These are phyloP conservation scores for Aulographum hederae DNA, from an alignment of 2,329 filamentous ascomycete genomes.

Conservation along the genomic window DNA sequence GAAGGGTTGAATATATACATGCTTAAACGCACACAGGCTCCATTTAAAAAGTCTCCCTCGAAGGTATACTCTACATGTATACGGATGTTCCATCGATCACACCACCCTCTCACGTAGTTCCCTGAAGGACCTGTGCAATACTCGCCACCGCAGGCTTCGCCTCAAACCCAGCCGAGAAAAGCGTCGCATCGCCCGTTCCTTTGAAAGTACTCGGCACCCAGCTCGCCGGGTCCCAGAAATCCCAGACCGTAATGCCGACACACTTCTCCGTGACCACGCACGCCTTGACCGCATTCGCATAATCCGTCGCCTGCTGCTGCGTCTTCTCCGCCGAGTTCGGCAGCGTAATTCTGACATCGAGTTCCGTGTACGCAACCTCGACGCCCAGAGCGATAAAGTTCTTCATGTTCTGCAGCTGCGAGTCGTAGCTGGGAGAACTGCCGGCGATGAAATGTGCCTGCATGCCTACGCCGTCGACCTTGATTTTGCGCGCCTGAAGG, in stretches of 20 bases:
- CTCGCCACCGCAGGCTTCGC: no score
- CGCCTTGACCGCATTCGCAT: constrained; percentile 26
- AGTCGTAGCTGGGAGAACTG: constrained; percentile 11
- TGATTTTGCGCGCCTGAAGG: constrained; percentile 8
- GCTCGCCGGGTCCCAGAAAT: constrained; percentile 26
- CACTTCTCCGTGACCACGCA: constrained; percentile 35
- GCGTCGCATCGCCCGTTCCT: constrained; percentile 24
- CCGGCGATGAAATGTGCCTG: constrained; percentile 34
- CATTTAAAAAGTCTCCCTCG: no score
- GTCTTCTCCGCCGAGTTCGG: constrained; percentile 1
- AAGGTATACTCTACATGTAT: no score
- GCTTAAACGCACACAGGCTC: no score
- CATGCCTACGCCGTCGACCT: constrained; percentile 24
- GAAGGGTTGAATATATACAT: no score
- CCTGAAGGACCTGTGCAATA: no score
- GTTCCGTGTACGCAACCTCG: constrained; percentile 44
- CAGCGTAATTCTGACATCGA: constrained; percentile 33
- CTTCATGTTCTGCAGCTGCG: constrained; percentile 16
- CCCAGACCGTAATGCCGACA: constrained; percentile 45
- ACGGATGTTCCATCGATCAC: no score
- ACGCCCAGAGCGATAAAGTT: constrained; percentile 34
- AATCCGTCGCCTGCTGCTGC: constrained; percentile 9
- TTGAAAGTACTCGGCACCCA: constrained; percentile 23
- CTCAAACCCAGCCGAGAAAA: no score
- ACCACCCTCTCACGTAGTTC: no score